Evolutionary conservation across 176 grass and related monocot species (phyloP), one percentile per base, ranked within the genome.

Genomic region (Phyllostachys edulis): DNA sequence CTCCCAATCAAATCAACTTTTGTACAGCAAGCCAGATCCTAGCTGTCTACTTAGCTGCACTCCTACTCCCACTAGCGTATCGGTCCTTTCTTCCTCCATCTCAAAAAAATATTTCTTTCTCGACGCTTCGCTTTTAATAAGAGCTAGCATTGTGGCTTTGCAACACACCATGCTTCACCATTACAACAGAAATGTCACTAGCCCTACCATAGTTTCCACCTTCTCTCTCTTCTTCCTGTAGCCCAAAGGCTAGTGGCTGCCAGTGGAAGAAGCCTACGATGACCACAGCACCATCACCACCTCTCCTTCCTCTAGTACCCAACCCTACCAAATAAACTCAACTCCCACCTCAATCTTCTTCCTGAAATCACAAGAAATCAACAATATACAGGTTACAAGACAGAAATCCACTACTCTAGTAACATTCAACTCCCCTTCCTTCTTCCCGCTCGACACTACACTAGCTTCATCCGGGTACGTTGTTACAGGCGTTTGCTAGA

Each of bases 191-290:
- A 56, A 20, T 78, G 50, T 18, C 51, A 0, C 1, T 7, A 42
- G 0, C 59, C 0, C 47, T 5, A 55, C 60, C 37, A 60, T 80
- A 73, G 37, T 65, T 5, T 76, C 78, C 54, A 52, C 59, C 12
- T 87, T 87, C 84, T 75, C 84, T 1, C 74, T 90, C 29, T 90
- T 90, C 80, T 83, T 79, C 67, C 84, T 71, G 4, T 6, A 1
- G 29, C 29, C 29, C 63, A 46, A 55, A 4, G 61, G 0, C 2
- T 60, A 60, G 38, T 80, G 82, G 82, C 39, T 40, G 36, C 0
- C 2, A 37, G 12, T 1, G 1, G 82, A 47, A 50, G 85, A 87
- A 1, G 24, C 77, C 17, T 79, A 47, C 77, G 89, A 87, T 32
- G 84, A 83, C 21, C 79, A 63, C 68, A 90, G 73, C 79, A 62